A percentile compares a stretch with the other conserved stretches of the same genome.
Evolutionary conservation across 768 basidiomycete genomes (phyloP).

Genomic region (Tylopilus subfusipes): DNA sequence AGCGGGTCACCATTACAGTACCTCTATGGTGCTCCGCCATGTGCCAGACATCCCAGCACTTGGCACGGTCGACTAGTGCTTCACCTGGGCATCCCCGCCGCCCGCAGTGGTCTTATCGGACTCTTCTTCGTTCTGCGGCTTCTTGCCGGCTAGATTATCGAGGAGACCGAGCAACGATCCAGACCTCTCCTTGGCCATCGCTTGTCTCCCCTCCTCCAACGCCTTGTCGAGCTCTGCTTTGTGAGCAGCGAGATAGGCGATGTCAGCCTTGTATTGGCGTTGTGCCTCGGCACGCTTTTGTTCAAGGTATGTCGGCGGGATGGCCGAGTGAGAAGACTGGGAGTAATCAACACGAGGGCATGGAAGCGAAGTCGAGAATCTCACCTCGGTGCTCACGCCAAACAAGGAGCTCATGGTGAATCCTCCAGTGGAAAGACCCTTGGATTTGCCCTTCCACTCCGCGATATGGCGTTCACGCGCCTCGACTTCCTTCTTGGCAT

Average conservation of each 20-base stretch:
- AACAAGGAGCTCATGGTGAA: constrained; percentile 48
- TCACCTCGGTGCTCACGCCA: constrained; percentile 33
- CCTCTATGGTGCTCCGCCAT: constrained; percentile 2
- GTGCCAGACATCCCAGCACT: not conserved
- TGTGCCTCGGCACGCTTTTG: constrained; percentile 51
- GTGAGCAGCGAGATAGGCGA: constrained; percentile 48
- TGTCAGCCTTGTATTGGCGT: constrained; percentile 48
- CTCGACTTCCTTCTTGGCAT: constrained; percentile 83
- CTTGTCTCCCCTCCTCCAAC: constrained; percentile 51
- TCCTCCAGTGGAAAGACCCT: constrained; percentile 35
- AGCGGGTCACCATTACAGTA: constrained; percentile 1
- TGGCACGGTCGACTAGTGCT: not conserved
- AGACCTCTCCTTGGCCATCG: constrained; percentile 45
- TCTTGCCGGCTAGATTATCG: constrained; percentile 24
- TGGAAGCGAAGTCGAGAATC: not conserved
- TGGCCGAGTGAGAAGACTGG: constrained; percentile 28
- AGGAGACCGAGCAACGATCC: constrained; percentile 42
- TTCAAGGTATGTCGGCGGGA: constrained; percentile 51
- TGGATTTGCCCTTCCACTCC: constrained; percentile 65
- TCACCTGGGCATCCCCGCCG: constrained; percentile 11
- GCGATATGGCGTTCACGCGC: constrained; percentile 73
- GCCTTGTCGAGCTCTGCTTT: constrained; percentile 47
- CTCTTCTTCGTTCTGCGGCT: constrained; percentile 7
- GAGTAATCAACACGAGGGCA: not conserved
- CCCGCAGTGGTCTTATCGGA: constrained; percentile 5